Conservation (phyloP, 371 early-diverging fungal species). For the Nematocida homosporus region DNA sequence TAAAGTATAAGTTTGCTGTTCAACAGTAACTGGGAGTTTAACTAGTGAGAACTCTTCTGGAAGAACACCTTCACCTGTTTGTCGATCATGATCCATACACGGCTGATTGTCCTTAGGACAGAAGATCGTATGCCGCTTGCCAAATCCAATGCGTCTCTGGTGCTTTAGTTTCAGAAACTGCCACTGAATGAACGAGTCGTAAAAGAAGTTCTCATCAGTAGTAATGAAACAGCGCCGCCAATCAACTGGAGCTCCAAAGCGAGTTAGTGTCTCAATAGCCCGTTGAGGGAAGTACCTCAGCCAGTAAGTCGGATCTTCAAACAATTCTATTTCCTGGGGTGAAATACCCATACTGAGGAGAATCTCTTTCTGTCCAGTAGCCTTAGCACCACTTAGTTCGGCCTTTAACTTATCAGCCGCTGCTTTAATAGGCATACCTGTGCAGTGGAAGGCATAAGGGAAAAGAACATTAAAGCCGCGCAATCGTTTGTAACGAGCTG, state of each 20-base stretch:
- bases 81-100: constrained; percentile 99
- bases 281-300: constrained; percentile 86
- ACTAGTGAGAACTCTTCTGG: constrained; percentile 80
- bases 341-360: constrained; percentile 81
- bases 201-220: constrained; percentile 95
- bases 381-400: constrained; percentile 74
- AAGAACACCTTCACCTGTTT: constrained; percentile 88
- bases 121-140: constrained; percentile 94
- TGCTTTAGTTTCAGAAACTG: constrained; percentile 86
- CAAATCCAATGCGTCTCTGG: constrained; percentile 80
- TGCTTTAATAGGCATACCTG: constrained; percentile 99
- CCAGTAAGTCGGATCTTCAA: constrained; percentile 91
- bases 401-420: constrained; percentile 90
- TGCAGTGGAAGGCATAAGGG: constrained; percentile 97
- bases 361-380: constrained; percentile 71
- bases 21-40: not conserved
- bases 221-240: constrained; percentile 97
- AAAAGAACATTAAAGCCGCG: constrained; percentile 87
- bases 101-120: constrained; percentile 91
- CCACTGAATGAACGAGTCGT: constrained; percentile 96
- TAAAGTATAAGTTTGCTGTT: not conserved
- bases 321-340: constrained; percentile 79
- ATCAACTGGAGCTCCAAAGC: constrained; percentile 84
- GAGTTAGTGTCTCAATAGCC: constrained; percentile 76
- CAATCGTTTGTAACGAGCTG: constrained; percentile 82